These are phyloP conservation scores for Wickerhamiella occidentalis DNA, from an alignment of 805 yeast genomes.

Conservation along the genomic window DNA sequence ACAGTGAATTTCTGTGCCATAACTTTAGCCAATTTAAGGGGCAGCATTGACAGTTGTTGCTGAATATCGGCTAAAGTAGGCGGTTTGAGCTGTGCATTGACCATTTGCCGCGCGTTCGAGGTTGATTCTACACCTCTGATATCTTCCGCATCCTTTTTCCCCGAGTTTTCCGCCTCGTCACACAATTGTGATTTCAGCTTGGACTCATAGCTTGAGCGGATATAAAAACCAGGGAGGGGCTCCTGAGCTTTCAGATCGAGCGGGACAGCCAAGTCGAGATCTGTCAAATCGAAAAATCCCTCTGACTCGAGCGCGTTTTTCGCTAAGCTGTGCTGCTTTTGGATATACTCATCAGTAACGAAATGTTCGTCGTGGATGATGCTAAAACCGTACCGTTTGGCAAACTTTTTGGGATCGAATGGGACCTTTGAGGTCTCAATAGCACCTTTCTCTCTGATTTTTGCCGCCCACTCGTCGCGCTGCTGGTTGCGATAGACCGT, in stretches of 20 bases:
- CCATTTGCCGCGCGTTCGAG: background rate
- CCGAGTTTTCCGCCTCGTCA: background rate
- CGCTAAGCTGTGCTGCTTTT: background rate
- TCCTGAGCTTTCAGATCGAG: slow-evolving; percentile 12
- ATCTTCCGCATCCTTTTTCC: background rate
- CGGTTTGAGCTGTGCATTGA: background rate
- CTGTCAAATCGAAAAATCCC: slow-evolving; percentile 15
- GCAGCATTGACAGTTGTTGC: background rate
- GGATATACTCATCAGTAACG: slow-evolving; percentile 8
- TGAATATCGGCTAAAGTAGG: slow-evolving; percentile 1
- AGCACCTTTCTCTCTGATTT: slow-evolving; percentile 6
- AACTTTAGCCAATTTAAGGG: background rate
- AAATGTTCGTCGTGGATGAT: slow-evolving; percentile 5
- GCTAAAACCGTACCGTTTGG: slow-evolving; percentile 9
- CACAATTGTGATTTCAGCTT: slow-evolving; percentile 4
- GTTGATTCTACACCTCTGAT: background rate
- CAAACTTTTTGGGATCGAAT: slow-evolving; percentile 11
- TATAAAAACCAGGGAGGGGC: slow-evolving; percentile 3
- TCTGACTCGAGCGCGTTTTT: slow-evolving; percentile 5
- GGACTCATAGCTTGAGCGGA: slow-evolving; percentile 6
- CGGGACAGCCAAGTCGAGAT: slow-evolving; percentile 9
- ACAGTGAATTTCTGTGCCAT: slow-evolving; percentile 3
- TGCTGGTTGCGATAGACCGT: slow-evolving; percentile 9
- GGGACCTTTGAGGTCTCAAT: slow-evolving; percentile 3
- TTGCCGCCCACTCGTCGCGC: slow-evolving; percentile 1